These are phyloP conservation scores for Flaveria linearis DNA, from an alignment of 129 eudicot species.

Conservation along the genomic window DNA sequence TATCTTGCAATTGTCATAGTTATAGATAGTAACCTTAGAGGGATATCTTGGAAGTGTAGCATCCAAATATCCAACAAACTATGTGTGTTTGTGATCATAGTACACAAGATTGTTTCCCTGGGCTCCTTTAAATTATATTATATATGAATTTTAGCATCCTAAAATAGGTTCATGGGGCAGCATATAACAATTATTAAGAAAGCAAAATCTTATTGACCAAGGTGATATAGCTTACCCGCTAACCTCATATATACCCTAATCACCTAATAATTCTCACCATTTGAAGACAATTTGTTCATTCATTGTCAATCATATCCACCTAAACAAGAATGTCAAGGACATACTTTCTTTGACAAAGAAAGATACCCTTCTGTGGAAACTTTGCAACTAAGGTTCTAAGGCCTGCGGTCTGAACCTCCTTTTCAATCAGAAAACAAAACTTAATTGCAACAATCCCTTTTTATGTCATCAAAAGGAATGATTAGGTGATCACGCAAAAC, in stretches of 20 bases:
- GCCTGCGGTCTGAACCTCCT: background rate
- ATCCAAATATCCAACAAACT: background rate
- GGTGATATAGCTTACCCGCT: background rate
- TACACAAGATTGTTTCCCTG: background rate
- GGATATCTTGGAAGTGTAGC: background rate
- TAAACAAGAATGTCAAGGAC: constrained; percentile 1
- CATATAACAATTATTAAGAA: background rate
- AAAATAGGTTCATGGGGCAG: background rate
- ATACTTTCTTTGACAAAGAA: constrained; percentile 1
- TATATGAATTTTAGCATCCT: constrained; percentile 7
- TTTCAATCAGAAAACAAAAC: background rate
- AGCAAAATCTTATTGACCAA: background rate
- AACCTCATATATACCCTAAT: background rate
- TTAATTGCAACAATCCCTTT: constrained; percentile 11
- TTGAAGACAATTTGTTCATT: background rate
- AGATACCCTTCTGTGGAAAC: constrained; percentile 4
- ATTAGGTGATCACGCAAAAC: background rate
- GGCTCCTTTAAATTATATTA: background rate
- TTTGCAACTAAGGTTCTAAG: background rate
- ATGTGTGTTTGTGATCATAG: constrained; percentile 15
- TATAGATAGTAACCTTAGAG: background rate
- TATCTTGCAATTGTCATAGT: background rate
- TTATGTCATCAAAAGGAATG: background rate
- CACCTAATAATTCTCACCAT: constrained; percentile 8
- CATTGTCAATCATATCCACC: constrained; percentile 5